These are phyloP conservation scores for Blastosporella zonata DNA, from an alignment of 1,284 basidiomycete genomes.

Conservation along the genomic window DNA sequence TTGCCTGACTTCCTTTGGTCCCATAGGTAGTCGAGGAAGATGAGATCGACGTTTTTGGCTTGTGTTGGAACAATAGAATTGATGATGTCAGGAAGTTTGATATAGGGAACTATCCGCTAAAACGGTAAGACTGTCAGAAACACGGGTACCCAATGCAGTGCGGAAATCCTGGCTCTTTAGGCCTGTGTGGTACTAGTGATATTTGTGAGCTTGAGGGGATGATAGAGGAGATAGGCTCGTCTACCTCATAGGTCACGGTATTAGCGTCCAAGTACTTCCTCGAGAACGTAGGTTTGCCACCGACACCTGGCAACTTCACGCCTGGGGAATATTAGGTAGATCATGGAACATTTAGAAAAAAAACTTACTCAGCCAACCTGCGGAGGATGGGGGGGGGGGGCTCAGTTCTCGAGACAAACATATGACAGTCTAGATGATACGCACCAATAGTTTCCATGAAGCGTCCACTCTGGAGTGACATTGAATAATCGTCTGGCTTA, in stretches of 20 bases:
- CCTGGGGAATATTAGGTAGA: background rate
- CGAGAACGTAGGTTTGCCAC: constrained; percentile 49
- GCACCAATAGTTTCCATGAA: constrained; percentile 85
- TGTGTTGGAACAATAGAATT: too few species aligned
- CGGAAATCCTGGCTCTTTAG: constrained; percentile 48
- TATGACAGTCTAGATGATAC: constrained; percentile 6
- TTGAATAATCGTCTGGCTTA: constrained; percentile 59
- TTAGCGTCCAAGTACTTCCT: constrained; percentile 76
- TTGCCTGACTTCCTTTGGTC: too few species aligned
- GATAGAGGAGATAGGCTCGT: background rate
- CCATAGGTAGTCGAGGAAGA: too few species aligned
- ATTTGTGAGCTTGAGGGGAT: background rate
- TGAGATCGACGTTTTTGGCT: too few species aligned
- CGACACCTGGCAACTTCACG: constrained; percentile 5
- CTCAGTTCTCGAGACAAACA: background rate
- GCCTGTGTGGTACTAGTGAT: constrained; percentile 53
- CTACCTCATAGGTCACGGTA: constrained; percentile 65
- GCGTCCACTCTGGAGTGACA: constrained; percentile 76
- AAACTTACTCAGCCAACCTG: constrained; percentile 50
- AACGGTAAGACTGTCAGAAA: constrained; percentile 53
- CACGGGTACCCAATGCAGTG: constrained; percentile 46
- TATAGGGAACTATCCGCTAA: constrained; percentile 35
- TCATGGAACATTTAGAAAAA: background rate
- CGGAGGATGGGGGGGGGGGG: too few species aligned
- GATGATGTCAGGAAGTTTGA: too few species aligned